phyloP scores from a whole-genome alignment of 2,329 filamentous ascomycete genomes.

The Lomentospora prolificans region DNA sequence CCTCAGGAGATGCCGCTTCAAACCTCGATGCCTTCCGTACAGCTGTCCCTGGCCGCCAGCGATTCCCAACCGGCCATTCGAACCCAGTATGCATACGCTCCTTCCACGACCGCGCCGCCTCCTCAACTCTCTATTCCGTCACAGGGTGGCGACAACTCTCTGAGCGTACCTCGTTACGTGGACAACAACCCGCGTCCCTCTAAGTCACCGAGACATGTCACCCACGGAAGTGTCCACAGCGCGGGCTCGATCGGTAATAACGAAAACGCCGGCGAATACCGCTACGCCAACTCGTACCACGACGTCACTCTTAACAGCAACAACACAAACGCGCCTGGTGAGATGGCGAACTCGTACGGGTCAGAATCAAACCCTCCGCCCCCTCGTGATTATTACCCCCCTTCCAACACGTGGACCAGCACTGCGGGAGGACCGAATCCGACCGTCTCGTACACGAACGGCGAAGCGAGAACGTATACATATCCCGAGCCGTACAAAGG shows the following conservation, averaged over 20 bases:
- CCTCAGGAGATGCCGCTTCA: constrained; percentile 44
- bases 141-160: constrained; percentile 31
- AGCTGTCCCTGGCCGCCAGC: constrained; percentile 36
- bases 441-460: constrained; percentile 33
- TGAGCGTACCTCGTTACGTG: constrained; percentile 48
- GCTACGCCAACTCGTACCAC: constrained; percentile 40
- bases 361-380: constrained; percentile 13
- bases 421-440: constrained; percentile 27
- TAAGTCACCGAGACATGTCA: constrained; percentile 46
- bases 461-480: constrained; percentile 37
- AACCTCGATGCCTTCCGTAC: constrained; percentile 34
- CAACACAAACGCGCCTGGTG: constrained; percentile 17
- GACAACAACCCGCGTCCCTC: constrained; percentile 43
- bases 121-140: constrained; percentile 34
- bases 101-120: constrained; percentile 37
- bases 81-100: constrained; percentile 46
- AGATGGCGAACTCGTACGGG: constrained; percentile 17
- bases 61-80: constrained; percentile 40
- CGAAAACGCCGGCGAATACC: constrained; percentile 43
- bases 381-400: constrained; percentile 44
- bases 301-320: constrained; percentile 20
- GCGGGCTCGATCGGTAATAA: constrained; percentile 36
- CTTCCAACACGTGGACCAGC: constrained; percentile 40
- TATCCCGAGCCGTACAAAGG: constrained; percentile 40
- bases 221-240: constrained; percentile 44